Evolutionary conservation across 805 yeast species (phyloP).

Genomic region (Saccharomyces eubayanus): DNA sequence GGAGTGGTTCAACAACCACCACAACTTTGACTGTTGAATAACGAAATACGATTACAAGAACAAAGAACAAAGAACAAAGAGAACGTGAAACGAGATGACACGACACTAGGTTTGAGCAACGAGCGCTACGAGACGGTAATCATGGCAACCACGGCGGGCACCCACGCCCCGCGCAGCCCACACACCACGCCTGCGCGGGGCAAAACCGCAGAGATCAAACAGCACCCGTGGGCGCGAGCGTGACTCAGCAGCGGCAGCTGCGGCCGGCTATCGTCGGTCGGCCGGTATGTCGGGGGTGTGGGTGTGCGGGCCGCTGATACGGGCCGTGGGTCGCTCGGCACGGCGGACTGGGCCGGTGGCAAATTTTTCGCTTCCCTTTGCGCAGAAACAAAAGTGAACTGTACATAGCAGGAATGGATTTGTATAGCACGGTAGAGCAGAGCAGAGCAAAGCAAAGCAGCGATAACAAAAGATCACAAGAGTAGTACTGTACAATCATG

Average conservation of each 20-base stretch:
- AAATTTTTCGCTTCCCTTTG: background rate
- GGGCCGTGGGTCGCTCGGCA: background rate
- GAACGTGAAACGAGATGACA: background rate
- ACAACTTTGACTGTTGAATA: background rate
- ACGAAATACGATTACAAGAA: background rate
- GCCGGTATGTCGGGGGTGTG: background rate
- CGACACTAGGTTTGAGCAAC: background rate
- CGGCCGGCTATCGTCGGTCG: too few species aligned
- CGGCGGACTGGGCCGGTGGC: background rate
- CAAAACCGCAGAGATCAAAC: background rate
- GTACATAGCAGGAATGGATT: background rate
- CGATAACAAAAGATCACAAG: background rate
- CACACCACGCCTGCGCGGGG: background rate
- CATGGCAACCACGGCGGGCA: background rate
- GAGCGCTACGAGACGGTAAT: slow-evolving; percentile 1
- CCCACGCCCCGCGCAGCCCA: background rate
- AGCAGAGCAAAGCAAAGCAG: background rate
- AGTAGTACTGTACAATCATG: slow-evolving; percentile 19
- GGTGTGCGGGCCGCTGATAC: background rate
- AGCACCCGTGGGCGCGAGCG: background rate
- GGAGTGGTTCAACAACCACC: background rate
- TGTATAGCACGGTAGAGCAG: background rate
- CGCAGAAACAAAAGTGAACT: too few species aligned
- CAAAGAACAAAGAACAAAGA: too few species aligned
- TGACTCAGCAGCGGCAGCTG: too few species aligned